Evolutionary conservation across 108 stramenopile genomes (phyloP).

Genomic region (Pseudonitzschia delicatissima): DNA sequence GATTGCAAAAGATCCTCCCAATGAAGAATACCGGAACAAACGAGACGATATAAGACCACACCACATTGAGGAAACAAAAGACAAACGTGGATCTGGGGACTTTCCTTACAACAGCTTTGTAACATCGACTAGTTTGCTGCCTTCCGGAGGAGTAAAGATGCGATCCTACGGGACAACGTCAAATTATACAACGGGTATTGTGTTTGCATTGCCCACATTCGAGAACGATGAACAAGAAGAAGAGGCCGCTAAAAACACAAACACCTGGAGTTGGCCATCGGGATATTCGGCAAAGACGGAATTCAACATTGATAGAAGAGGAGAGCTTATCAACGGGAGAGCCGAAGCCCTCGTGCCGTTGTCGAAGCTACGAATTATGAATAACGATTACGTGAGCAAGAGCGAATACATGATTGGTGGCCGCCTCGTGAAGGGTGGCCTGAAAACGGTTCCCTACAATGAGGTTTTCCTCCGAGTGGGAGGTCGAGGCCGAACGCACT

Average conservation of each 20-base stretch:
- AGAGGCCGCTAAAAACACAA: slow-evolving; percentile 49
- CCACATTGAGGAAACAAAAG: neutral
- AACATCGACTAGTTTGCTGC: slow-evolving; percentile 74
- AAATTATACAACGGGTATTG: slow-evolving; percentile 71
- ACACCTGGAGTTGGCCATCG: slow-evolving; percentile 65
- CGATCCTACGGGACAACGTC: slow-evolving; percentile 68
- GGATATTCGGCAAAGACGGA: slow-evolving; percentile 66
- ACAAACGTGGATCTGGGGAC: slow-evolving; percentile 2
- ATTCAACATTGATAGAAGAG: slow-evolving; percentile 58
- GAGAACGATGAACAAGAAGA: slow-evolving; percentile 45
- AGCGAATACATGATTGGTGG: slow-evolving; percentile 55
- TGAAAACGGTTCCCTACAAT: slow-evolving; percentile 83
- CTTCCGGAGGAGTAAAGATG: slow-evolving; percentile 76
- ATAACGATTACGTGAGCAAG: slow-evolving; percentile 51
- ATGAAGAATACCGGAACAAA: slow-evolving; percentile 10
- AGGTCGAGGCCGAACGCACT: slow-evolving; percentile 64
- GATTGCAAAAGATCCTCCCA: slow-evolving; percentile 20
- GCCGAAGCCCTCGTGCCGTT: slow-evolving; percentile 56
- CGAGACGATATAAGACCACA: slow-evolving; percentile 36
- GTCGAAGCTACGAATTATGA: slow-evolving; percentile 38
- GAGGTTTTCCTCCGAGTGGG: slow-evolving; percentile 82
- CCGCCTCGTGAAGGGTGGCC: slow-evolving; percentile 66
- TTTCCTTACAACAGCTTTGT: slow-evolving; percentile 80
- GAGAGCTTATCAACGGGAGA: slow-evolving; percentile 66
- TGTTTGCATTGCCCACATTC: slow-evolving; percentile 71